These are phyloP conservation scores for Filosporella fistucella DNA, from an alignment of 495 filamentous ascomycete species.

Conservation along the genomic window DNA sequence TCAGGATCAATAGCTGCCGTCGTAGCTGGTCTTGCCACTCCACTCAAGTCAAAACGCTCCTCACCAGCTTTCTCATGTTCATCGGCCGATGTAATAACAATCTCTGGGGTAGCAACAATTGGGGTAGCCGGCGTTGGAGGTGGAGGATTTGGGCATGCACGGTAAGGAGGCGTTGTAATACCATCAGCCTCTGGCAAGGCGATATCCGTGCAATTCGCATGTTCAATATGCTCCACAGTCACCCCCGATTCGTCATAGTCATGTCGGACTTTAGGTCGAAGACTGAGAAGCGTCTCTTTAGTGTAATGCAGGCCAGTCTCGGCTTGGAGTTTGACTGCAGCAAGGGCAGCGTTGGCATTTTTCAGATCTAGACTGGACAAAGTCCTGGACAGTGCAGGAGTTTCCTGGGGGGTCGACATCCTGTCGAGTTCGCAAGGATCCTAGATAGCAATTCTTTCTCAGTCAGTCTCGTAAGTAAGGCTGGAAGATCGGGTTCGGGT, in stretches of 20 bases:
- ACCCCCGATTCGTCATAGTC: too few species aligned
- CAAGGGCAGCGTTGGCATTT: conserved; percentile 7
- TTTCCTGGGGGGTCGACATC: conserved; percentile 1
- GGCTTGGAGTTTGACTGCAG: neutral
- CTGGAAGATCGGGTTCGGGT: too few species aligned
- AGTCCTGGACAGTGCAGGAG: conserved; percentile 8
- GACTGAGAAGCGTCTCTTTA: conserved; percentile 10
- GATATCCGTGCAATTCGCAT: neutral
- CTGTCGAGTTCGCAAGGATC: too few species aligned
- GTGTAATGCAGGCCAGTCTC: conserved; percentile 3
- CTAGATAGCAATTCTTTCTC: too few species aligned
- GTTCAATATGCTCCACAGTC: neutral
- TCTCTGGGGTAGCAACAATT: conserved; percentile 5
- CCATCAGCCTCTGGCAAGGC: neutral
- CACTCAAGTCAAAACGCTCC: too few species aligned
- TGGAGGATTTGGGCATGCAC: conserved; percentile 2
- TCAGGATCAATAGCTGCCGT: too few species aligned
- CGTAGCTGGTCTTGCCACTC: too few species aligned
- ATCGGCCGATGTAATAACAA: too few species aligned
- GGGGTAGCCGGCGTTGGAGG: conserved; percentile 13
- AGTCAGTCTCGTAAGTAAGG: too few species aligned
- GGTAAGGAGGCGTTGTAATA: conserved; percentile 7
- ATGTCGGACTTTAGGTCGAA: too few species aligned
- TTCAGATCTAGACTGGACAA: conserved; percentile 15
- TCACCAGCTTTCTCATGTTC: too few species aligned